Conservation (phyloP, 2,329 filamentous ascomycete species). For the Apiospora rasikravindrae region DNA sequence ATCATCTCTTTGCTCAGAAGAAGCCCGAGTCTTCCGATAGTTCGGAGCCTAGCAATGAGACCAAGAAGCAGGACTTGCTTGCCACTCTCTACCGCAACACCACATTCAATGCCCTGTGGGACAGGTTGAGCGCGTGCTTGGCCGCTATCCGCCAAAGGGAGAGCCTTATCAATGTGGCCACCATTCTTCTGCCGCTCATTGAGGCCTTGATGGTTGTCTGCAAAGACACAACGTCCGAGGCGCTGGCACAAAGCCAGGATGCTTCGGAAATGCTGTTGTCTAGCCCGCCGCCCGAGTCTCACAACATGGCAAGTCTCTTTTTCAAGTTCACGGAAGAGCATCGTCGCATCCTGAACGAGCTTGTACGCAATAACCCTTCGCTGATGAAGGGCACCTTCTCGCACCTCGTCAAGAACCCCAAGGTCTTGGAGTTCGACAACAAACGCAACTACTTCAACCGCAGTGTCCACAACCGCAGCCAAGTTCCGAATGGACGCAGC, state of each 20-base stretch:
- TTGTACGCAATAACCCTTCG: conserved; percentile 95
- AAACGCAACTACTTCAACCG: conserved; percentile 99
- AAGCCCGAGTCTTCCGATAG: conserved; percentile 53
- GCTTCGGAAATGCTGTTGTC: conserved; percentile 74
- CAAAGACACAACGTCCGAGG: conserved; percentile 90
- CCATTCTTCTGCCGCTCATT: conserved; percentile 90
- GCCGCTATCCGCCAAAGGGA: conserved; percentile 87
- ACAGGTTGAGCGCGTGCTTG: conserved; percentile 87
- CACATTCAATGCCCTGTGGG: conserved; percentile 90
- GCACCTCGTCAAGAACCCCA: conserved; percentile 95
- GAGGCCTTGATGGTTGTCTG: conserved; percentile 99
- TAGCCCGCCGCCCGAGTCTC: conserved; percentile 78
- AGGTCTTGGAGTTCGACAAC: conserved; percentile 98
- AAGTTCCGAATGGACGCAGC: conserved; percentile 66
- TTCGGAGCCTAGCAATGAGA: conserved; percentile 57
- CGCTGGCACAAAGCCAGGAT: conserved; percentile 50
- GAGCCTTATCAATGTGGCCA: conserved; percentile 96
- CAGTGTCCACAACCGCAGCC: conserved; percentile 80
- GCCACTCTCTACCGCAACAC: conserved; percentile 88
- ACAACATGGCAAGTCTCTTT: conserved; percentile 88
- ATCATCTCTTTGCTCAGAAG: conserved; percentile 89
- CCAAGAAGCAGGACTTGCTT: conserved; percentile 82
- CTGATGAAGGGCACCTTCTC: conserved; percentile 99
- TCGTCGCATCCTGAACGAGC: conserved; percentile 95
- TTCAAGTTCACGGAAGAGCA: conserved; percentile 98